Conservation (phyloP, 371 early-diverging fungal genomes). For the Syncephalastrum sp. region DNA sequence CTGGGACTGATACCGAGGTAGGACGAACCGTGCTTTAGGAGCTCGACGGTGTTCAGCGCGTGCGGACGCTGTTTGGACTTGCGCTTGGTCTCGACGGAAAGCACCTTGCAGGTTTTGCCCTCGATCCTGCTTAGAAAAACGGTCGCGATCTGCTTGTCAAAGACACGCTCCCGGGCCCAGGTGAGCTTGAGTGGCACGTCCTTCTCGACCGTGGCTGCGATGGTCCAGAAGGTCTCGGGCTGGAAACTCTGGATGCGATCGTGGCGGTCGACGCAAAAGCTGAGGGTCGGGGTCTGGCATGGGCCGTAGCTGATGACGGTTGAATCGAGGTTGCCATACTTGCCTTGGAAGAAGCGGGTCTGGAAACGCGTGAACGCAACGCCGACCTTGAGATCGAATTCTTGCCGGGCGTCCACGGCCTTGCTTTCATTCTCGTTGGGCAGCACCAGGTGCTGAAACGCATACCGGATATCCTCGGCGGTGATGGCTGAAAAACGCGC, state of each 20-base stretch:
- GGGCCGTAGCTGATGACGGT: constrained; percentile 70
- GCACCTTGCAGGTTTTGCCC: constrained; percentile 37
- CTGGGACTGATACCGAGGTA: constrained; percentile 46
- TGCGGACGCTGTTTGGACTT: constrained; percentile 45
- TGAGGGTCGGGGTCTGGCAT: constrained; percentile 59
- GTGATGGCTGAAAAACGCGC: constrained; percentile 67
- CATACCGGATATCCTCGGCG: constrained; percentile 51
- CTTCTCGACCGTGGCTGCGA: constrained; percentile 28
- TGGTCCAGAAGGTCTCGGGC: constrained; percentile 60
- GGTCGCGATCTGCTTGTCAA: constrained; percentile 40
- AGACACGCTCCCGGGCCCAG: constrained; percentile 44
- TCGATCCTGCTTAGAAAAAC: constrained; percentile 30
- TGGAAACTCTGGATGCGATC: constrained; percentile 61
- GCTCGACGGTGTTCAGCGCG: constrained; percentile 54
- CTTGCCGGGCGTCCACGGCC: constrained; percentile 73
- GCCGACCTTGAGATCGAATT: constrained; percentile 72
- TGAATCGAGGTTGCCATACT: constrained; percentile 53
- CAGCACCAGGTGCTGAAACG: constrained; percentile 50
- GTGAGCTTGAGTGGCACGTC: constrained; percentile 22
- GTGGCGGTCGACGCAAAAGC: constrained; percentile 68
- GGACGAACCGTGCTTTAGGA: constrained; percentile 48
- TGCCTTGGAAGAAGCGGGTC: constrained; percentile 51
- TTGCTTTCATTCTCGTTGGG: constrained; percentile 62
- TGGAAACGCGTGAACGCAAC: constrained; percentile 64
- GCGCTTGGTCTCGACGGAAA: constrained; percentile 28